These are phyloP conservation scores for Serendipita sp. DNA, from an alignment of 768 basidiomycete genomes.

Conservation along the genomic window DNA sequence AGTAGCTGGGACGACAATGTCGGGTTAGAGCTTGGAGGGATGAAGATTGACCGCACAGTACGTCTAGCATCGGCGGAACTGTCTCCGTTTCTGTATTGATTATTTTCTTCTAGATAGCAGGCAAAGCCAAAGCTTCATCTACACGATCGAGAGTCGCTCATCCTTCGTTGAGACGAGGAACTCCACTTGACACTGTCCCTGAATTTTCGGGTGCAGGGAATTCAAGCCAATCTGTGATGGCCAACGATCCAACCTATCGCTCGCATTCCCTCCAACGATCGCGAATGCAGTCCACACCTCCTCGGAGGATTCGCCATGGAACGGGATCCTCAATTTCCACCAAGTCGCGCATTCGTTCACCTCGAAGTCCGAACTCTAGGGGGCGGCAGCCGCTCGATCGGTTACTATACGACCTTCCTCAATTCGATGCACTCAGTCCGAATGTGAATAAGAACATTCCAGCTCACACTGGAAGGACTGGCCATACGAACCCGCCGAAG, in stretches of 20 bases:
- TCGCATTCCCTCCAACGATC: neutral
- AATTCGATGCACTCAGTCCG: neutral
- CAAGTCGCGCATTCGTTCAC: neutral
- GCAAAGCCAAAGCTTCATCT: neutral
- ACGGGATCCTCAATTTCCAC: neutral
- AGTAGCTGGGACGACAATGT: neutral
- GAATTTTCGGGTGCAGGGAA: neutral
- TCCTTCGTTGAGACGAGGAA: neutral
- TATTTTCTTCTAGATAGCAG: neutral
- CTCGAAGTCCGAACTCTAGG: neutral
- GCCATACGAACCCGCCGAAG: neutral
- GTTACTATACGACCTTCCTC: neutral
- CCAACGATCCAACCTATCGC: neutral
- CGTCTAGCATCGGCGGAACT: neutral
- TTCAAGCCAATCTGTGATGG: neutral
- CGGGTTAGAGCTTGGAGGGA: neutral
- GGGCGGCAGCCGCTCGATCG: neutral
- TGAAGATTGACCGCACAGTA: neutral
- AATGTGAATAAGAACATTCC: neutral
- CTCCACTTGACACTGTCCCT: neutral
- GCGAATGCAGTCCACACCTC: neutral
- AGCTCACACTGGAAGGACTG: neutral
- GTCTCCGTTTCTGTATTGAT: neutral
- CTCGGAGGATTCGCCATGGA: neutral
- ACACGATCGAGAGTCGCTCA: neutral